A percentile compares a stretch with the other conserved stretches of the same genome.
Evolutionary conservation across 2,329 filamentous ascomycete species (phyloP).

Genomic region (Tolypocladium amazonense): DNA sequence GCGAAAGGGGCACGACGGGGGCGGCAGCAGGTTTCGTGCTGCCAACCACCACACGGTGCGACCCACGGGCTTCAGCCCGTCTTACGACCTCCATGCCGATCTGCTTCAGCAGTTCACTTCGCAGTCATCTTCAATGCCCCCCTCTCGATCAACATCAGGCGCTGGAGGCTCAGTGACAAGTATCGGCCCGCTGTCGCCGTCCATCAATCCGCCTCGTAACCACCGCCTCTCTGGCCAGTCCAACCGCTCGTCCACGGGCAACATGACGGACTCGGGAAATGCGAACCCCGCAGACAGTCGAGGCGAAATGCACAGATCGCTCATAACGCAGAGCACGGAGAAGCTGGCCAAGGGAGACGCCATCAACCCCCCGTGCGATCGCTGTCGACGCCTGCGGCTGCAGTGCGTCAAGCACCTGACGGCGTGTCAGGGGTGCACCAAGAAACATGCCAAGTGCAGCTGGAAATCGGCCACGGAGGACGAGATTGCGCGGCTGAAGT

Average conservation of each 20-base stretch:
- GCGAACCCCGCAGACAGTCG: conserved; percentile 13
- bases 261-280: conserved; percentile 15
- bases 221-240: conserved; percentile 5
- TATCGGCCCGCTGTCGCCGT: conserved; percentile 15
- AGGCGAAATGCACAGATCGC: conserved; percentile 27
- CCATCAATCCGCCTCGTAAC: conserved; percentile 11
- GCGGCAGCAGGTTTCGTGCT: conserved; percentile 25
- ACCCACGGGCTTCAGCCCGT: conserved; percentile 15
- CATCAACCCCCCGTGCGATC: conserved; percentile 74
- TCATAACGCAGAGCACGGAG: conserved; percentile 69
- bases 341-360: conserved; percentile 61
- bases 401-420: conserved; percentile 80
- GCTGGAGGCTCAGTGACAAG: conserved; percentile 13
- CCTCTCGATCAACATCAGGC: conserved; percentile 16
- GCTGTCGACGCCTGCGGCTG: conserved; percentile 69
- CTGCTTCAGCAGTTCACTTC: conserved; percentile 42
- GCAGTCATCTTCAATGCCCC: conserved; percentile 9
- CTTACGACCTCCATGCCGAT: conserved; percentile 41
- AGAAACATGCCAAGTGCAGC: conserved; percentile 80
- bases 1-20: conserved; percentile 16
- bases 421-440: conserved; percentile 77
- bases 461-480: conserved; percentile 75
- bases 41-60: conserved; percentile 19
- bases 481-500: conserved; percentile 35
- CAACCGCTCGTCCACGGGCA: conserved; percentile 6